Conservation (phyloP, 1,284 basidiomycete species). For the Heterobasidion occidentale region DNA sequence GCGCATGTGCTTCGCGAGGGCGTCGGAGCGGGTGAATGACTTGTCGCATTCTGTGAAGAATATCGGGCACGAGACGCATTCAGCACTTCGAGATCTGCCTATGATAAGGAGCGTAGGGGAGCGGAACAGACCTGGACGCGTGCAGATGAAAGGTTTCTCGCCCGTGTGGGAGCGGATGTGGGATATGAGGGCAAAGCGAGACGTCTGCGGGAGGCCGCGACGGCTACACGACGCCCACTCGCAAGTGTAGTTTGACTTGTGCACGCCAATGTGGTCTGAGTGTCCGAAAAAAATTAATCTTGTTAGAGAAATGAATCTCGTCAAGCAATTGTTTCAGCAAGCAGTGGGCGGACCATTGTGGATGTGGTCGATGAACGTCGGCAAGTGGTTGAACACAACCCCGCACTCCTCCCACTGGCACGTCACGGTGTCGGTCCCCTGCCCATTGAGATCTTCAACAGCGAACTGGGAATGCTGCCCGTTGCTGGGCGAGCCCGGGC, state of each 20-base stretch:
- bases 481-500: slow-evolving; percentile 5
- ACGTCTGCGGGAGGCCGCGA: slow-evolving; percentile 76
- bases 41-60: slow-evolving; percentile 75
- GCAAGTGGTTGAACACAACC: slow-evolving; percentile 58
- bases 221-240: slow-evolving; percentile 82
- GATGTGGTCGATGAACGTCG: slow-evolving; percentile 71
- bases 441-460: slow-evolving; percentile 17
- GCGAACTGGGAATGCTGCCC: slow-evolving; percentile 9
- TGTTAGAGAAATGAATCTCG: not conserved
- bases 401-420: slow-evolving; percentile 81
- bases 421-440: slow-evolving; percentile 39
- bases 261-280: slow-evolving; percentile 74
- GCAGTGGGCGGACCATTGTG: slow-evolving; percentile 52
- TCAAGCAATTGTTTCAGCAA: slow-evolving; percentile 2
- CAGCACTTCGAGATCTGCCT: too few species aligned
- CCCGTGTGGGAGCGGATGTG: slow-evolving; percentile 89
- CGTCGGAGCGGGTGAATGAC: slow-evolving; percentile 87
- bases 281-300: not conserved
- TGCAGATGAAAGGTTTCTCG: slow-evolving; percentile 87
- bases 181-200: slow-evolving; percentile 80
- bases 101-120: too few species aligned
- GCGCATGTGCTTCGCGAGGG: slow-evolving; percentile 86
- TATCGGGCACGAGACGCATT: too few species aligned
- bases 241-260: slow-evolving; percentile 82
- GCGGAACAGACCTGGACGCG: slow-evolving; percentile 32